Evolutionary conservation across 2,329 filamentous ascomycete species (phyloP).

Genomic region (Cadophora sp.): DNA sequence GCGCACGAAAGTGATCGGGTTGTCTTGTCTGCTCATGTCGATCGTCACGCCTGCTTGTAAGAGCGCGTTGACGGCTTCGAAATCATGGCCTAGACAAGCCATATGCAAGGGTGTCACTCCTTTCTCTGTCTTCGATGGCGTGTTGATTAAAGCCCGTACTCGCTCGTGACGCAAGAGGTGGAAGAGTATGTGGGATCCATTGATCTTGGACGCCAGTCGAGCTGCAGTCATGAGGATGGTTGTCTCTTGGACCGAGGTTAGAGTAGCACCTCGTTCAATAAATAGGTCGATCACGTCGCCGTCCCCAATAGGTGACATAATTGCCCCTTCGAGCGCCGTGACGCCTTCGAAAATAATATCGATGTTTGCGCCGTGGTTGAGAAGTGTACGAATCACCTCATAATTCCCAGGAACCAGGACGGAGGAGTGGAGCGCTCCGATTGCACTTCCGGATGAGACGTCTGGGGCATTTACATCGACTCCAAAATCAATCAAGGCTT

Average conservation of each 20-base stretch:
- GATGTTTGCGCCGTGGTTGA: neutral
- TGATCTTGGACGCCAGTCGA: neutral
- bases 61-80: slow-evolving; percentile 1
- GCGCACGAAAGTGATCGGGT: neutral
- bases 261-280: neutral
- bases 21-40: neutral
- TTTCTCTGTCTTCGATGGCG: neutral
- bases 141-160: neutral
- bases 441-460: neutral
- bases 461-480: neutral
- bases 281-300: neutral
- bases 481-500: neutral
- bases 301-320: neutral
- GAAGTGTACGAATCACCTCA: neutral
- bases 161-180: slow-evolving; percentile 1
- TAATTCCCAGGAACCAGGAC: neutral
- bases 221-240: neutral
- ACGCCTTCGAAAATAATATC: neutral
- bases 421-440: neutral
- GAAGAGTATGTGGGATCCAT: neutral
- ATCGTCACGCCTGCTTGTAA: neutral
- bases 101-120: neutral
- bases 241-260: neutral
- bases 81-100: neutral
- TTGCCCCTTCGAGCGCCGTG: neutral